Evolutionary conservation across 2,329 filamentous ascomycete genomes (phyloP), one percentile per base, ranked within the genome.

Genomic region (Fusarium falciforme): DNA sequence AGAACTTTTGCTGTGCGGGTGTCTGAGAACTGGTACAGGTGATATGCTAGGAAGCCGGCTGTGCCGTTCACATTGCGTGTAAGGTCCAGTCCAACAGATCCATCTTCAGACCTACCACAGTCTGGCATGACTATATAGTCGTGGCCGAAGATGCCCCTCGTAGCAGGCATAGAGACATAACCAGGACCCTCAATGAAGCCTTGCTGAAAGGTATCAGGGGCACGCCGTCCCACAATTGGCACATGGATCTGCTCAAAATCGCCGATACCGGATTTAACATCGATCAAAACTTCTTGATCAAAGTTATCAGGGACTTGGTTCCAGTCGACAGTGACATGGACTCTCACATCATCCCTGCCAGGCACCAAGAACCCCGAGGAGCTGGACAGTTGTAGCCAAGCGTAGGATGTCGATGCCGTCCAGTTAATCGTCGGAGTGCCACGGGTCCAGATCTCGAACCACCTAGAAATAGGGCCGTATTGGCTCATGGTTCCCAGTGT

Each of bases 371-470:
- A 84, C 31, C 90, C 91, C 0, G 79, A 84, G 9, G 81, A 83
- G 49, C 85, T 84, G 3, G 86, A 88, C 8, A 90, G 83, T 57
- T 83, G 83, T 4, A 93, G 80, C 83, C 88, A 92, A 2, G 85
- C 74, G 14, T 85, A 79, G 54, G 83, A 82, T 2, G 86, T 80
- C 1, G 84, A 82, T n/a, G 89, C 85, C 6, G 80, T 83, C 86
- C 89, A 92, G 57, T 85, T 80, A 68, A 90, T 89, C 9, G 83
- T 81, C 3, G 84, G 80, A 1, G 86, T 87, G 16, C 91, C 91
- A 4, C 90, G 87, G 8, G 86, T 87, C 75, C 89, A 93, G 31
- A 93, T 83, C 25, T 93, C 91, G 62, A 93, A 89, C 85, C 88
- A 93, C 42, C 90, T 86, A 0, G 83, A 85, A 1, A 80, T 76